Conservation (phyloP, 2,329 filamentous ascomycete species). For the Calonectria pseudoturangicola region DNA sequence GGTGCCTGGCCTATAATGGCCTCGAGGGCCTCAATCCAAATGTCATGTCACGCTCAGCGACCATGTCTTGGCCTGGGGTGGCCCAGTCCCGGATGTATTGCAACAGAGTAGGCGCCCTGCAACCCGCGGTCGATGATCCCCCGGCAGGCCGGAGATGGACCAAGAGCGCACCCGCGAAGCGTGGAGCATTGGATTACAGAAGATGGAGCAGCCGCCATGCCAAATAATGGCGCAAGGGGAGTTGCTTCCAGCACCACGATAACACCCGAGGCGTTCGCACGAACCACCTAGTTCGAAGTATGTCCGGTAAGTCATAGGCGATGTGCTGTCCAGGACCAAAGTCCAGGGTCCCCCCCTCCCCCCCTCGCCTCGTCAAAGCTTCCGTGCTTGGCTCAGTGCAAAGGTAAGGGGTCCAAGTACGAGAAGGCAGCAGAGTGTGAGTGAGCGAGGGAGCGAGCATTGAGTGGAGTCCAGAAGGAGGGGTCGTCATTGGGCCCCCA, state of each 20-base stretch:
- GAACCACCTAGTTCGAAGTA: constrained; percentile 54
- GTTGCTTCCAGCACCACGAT: constrained; percentile 46
- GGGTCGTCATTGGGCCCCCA: constrained; percentile 29
- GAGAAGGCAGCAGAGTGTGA: constrained; percentile 27
- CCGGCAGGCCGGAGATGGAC: constrained; percentile 45
- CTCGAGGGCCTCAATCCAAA: constrained; percentile 37
- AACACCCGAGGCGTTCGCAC: constrained; percentile 52
- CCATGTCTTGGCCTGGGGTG: constrained; percentile 39
- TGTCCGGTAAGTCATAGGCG: constrained; percentile 49
- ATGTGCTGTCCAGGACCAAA: constrained; percentile 43
- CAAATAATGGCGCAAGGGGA: constrained; percentile 50
- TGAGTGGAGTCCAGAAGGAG: constrained; percentile 23
- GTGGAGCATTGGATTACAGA: constrained; percentile 34
- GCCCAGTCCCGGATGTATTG: constrained; percentile 41
- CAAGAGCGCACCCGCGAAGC: constrained; percentile 40
- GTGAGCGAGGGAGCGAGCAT: constrained; percentile 14
- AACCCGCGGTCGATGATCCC: constrained; percentile 39
- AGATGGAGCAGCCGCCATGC: constrained; percentile 41
- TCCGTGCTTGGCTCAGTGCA: constrained; percentile 39
- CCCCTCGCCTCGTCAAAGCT: constrained; percentile 31
- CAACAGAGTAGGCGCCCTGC: constrained; percentile 42
- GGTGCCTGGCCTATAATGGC: constrained; percentile 22
- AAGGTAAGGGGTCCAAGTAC: constrained; percentile 33
- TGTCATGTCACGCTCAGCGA: constrained; percentile 15
- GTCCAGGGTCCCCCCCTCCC: constrained; percentile 39